Evolutionary conservation across 2,329 filamentous ascomycete genomes (phyloP).

Genomic region (Fusarium papillatum): DNA sequence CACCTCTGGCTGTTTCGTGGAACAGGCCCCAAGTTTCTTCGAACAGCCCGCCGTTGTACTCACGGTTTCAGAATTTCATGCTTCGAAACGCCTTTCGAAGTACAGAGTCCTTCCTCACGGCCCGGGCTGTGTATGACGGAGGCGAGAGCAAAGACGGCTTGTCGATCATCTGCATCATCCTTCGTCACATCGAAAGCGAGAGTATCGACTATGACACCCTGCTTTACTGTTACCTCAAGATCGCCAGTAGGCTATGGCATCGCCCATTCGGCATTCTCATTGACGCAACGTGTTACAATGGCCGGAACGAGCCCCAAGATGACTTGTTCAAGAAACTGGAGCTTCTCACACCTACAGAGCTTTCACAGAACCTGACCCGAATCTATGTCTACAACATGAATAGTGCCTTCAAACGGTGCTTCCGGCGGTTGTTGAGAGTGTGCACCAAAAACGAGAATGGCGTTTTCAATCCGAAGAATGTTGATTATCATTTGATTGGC

Average conservation of each 20-base stretch:
- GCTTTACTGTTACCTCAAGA: slow-evolving; percentile 78
- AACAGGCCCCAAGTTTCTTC: slow-evolving; percentile 75
- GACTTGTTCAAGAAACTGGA: slow-evolving; percentile 75
- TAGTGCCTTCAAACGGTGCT: slow-evolving; percentile 76
- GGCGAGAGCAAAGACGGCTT: slow-evolving; percentile 79
- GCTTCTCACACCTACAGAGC: slow-evolving; percentile 71
- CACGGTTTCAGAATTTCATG: slow-evolving; percentile 81
- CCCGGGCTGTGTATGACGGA: slow-evolving; percentile 77
- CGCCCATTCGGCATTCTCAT: slow-evolving; percentile 77
- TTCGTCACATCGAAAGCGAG: slow-evolving; percentile 76
- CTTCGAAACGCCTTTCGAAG: slow-evolving; percentile 76
- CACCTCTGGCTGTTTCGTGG: slow-evolving; percentile 77
- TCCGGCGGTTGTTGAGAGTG: slow-evolving; percentile 73
- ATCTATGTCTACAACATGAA: slow-evolving; percentile 83
- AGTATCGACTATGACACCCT: slow-evolving; percentile 75
- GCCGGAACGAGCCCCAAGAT: slow-evolving; percentile 76
- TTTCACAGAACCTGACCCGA: slow-evolving; percentile 69
- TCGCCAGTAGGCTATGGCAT: slow-evolving; percentile 79
- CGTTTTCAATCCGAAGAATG: slow-evolving; percentile 74
- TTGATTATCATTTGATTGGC: slow-evolving; percentile 76
- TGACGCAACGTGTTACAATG: slow-evolving; percentile 78
- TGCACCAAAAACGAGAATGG: slow-evolving; percentile 72
- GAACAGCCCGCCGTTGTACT: slow-evolving; percentile 75
- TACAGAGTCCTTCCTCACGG: slow-evolving; percentile 74
- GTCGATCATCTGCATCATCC: slow-evolving; percentile 77